phyloP scores from a whole-genome alignment of 257 asterid species.

The Vinca minor region DNA sequence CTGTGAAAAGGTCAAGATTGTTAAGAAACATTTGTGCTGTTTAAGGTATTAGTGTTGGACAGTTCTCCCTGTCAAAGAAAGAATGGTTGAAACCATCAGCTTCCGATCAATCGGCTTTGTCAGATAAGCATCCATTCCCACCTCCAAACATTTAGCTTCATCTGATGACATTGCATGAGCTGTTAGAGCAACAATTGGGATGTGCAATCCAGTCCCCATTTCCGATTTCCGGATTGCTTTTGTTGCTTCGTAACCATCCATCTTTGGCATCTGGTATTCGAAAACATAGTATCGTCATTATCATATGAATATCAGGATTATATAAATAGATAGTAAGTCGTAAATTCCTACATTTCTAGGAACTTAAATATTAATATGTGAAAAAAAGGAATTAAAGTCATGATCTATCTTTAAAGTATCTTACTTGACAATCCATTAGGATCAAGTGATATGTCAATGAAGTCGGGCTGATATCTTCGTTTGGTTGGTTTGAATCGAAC shows the following conservation, averaged over 20 bases:
- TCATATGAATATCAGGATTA: background rate
- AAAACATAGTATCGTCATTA: background rate
- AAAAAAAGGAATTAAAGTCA: background rate
- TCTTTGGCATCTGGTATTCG: constrained; percentile 73
- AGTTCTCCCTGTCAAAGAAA: constrained; percentile 50
- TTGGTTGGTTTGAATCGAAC: constrained; percentile 18
- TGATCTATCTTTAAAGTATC: constrained; percentile 9
- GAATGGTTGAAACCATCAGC: constrained; percentile 74
- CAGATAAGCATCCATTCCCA: constrained; percentile 96
- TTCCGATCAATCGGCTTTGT: constrained; percentile 84
- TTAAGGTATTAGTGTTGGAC: background rate
- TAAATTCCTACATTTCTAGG: background rate
- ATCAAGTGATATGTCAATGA: constrained; percentile 56
- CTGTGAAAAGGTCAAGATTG: background rate
- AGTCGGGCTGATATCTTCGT: constrained; percentile 20
- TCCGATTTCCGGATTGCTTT: constrained; percentile 69
- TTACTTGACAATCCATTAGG: constrained; percentile 94
- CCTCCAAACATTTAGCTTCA: constrained; percentile 83
- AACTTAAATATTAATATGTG: background rate
- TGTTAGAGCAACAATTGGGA: constrained; percentile 89
- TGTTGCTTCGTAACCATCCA: constrained; percentile 98
- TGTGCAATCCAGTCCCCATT: constrained; percentile 44
- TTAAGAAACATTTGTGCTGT: background rate
- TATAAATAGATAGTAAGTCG: background rate
- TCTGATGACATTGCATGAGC: constrained; percentile 97